Evolutionary conservation across 1,284 basidiomycete genomes (phyloP).

Genomic region (Gymnopus androsaceus): DNA sequence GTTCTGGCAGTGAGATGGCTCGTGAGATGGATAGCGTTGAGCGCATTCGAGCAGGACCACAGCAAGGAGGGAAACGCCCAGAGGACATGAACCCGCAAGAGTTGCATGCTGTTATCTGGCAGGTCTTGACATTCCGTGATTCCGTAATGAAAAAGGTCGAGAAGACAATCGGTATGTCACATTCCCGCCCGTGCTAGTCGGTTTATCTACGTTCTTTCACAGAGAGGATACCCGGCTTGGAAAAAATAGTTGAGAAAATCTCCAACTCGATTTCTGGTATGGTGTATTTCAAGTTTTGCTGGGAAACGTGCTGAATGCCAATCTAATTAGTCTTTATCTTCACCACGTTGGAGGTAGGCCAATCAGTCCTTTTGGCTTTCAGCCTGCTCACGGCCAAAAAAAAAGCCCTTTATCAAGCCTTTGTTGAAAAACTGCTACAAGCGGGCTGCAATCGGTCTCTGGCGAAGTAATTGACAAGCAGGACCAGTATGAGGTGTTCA

Average conservation of each 20-base stretch:
- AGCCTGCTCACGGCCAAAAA: constrained; percentile 11
- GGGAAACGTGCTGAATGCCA: neutral
- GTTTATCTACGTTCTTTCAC: neutral
- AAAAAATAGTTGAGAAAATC: constrained; percentile 79
- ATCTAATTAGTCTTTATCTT: constrained; percentile 68
- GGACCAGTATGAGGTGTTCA: constrained; percentile 85
- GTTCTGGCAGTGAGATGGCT: constrained; percentile 56
- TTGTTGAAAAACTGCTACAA: constrained; percentile 67
- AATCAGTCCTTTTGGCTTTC: neutral
- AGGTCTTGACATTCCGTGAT: constrained; percentile 86
- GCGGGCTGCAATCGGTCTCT: constrained; percentile 60
- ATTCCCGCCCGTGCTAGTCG: neutral
- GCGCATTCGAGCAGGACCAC: constrained; percentile 62
- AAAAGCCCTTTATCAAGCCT: constrained; percentile 77
- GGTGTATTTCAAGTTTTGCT: constrained; percentile 16
- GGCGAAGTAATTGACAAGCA: constrained; percentile 78
- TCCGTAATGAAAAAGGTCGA: constrained; percentile 84
- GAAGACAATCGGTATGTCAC: constrained; percentile 59
- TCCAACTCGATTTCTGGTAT: constrained; percentile 73
- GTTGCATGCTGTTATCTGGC: constrained; percentile 82
- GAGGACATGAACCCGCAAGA: constrained; percentile 89
- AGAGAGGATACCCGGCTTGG: constrained; percentile 73
- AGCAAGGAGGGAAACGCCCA: constrained; percentile 59
- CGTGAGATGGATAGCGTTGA: constrained; percentile 80
- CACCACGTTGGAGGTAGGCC: constrained; percentile 68